Evolutionary conservation across 2,329 filamentous ascomycete species (phyloP), one percentile per base, ranked within the genome.

Genomic region (Dactylellina cionopaga): DNA sequence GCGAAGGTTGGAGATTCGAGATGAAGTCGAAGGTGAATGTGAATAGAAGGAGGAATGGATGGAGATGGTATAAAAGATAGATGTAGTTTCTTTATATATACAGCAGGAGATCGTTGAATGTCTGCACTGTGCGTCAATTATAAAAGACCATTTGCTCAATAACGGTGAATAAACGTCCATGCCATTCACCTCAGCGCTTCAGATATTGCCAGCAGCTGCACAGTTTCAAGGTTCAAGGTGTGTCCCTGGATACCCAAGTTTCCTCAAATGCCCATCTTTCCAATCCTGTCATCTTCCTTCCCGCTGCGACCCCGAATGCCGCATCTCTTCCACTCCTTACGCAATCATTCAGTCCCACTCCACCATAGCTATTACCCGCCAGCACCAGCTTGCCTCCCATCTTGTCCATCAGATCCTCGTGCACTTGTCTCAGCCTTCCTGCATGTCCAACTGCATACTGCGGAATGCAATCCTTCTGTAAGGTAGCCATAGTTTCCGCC

Each of bases 381-480:
- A 81, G 80, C 1, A 75, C 75, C 11, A 82, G 25, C 46, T 76
- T 78, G 6, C 80, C 79, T 7, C 58, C 74, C 11, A 60, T 69
- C 44, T 75, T 70, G 19, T 80, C 46, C 43, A 79, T 78, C 10
- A 51, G 35, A 73, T 79, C 76, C 7, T 78, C 79, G 24, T 68
- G 69, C n/a, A 62, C 72, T 74, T 80, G 71, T 82, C 64, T 81
- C 82, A 96, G 87, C 69, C 86, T 84, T 6, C 82, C 80, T 24
- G 86, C 81, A 80, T 98, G 94, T 33, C 92, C 92, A 1, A 96
- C 88, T 0, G 85, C 86, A 80, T 96, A 96, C 81, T 99, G 95
- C 9, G 95, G 94, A 75, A 99, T 95, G 78, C 92, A 96, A 74
- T 95, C 84, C 69, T 83, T 82, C 62, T 88, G 84, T 44, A 90